Base-by-base conservation (phyloP, 1,139 yeast genomes). In the Pichiaceae sp. region DNA sequence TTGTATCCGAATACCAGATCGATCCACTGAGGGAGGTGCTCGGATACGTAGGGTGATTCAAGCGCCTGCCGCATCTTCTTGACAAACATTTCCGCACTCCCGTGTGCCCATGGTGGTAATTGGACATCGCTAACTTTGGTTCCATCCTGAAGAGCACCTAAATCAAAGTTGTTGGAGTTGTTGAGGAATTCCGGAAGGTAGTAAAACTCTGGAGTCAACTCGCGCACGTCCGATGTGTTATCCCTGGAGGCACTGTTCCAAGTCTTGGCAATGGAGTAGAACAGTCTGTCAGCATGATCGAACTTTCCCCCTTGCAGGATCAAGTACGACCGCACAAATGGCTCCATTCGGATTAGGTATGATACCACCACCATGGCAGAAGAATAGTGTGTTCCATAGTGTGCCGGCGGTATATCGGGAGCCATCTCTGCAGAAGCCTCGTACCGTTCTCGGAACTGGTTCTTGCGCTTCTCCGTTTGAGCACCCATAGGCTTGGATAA, bases 311-410 rank as follows among this genome's bases (percentile, higher is more conserved):
- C 95, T 62, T 85, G 96, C 9, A 85, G 60, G 17, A 83, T 56
- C 34, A 83, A 60, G 49, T 81, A 85, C 0, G 93, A 79, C 40
- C 81, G 84, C 2, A 81, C 89, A 55, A 77, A 82, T 0, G 96
- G 96, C 43, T 77, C 72, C 25, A 84, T 50, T 35, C 96, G 64
- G 30, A 85, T 83, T 44, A 85, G 57, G 47, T 72, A 85, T 0
- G 91, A 79, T 0, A 93, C 71, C 2, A 83, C 95, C 50, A 85
- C 84, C 96, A 85, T 85, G 0, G 95, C 94, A 0, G 94, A 83
- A 0, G 95, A 84, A 54, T 85, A 85, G 56, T 85, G 96, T 0
- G 96, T 85, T 3, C 96, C 96, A 52, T 85, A 85, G 55, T 85
- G 95, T 57, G 85, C 85, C 0, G 95, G 82, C 0, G 87, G 86